A percentile compares a stretch with the other conserved stretches of the same genome.
These are phyloP conservation scores for Eremomyces bilateralis DNA, from an alignment of 495 filamentous ascomycete species.

Conservation along the genomic window DNA sequence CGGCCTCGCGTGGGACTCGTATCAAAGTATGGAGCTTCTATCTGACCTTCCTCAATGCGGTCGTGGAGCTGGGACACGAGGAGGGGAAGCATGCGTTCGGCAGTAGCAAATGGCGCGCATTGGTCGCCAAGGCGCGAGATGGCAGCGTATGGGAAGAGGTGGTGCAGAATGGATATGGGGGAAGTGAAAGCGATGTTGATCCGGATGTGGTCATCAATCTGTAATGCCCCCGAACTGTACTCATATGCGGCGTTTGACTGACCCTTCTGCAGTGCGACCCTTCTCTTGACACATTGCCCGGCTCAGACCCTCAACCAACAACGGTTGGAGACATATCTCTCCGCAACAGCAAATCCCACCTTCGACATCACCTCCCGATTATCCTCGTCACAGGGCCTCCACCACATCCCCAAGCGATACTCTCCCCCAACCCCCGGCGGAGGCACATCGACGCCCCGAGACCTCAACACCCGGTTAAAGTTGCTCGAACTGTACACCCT, in stretches of 20 bases:
- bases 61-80: constrained; percentile 70
- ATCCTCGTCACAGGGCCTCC: constrained; percentile 6
- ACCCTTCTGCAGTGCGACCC: constrained; percentile 52
- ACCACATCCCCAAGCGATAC: constrained; percentile 7
- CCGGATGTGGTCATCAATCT: constrained; percentile 85
- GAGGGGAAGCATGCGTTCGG: constrained; percentile 80
- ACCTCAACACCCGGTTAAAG: constrained; percentile 42
- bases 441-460: constrained; percentile 57
- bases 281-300: constrained; percentile 70
- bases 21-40: constrained; percentile 97
- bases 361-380: constrained; percentile 34
- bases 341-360: constrained; percentile 45
- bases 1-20: constrained; percentile 49
- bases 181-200: constrained; percentile 74
- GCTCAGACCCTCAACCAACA: constrained; percentile 65
- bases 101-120: constrained; percentile 53
- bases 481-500: constrained; percentile 86
- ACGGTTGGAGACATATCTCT: constrained; percentile 76
- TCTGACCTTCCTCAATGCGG: constrained; percentile 74
- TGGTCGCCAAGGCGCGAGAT: constrained; percentile 61
- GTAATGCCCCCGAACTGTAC: constrained; percentile 22
- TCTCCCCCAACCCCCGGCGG: constrained; percentile 15
- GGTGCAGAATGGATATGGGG: constrained; percentile 62
- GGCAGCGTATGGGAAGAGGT: constrained; percentile 87
- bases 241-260: background rate